Conservation (phyloP, 1,284 basidiomycete species). For the Cutaneotrichosporon daszewskae region DNA sequence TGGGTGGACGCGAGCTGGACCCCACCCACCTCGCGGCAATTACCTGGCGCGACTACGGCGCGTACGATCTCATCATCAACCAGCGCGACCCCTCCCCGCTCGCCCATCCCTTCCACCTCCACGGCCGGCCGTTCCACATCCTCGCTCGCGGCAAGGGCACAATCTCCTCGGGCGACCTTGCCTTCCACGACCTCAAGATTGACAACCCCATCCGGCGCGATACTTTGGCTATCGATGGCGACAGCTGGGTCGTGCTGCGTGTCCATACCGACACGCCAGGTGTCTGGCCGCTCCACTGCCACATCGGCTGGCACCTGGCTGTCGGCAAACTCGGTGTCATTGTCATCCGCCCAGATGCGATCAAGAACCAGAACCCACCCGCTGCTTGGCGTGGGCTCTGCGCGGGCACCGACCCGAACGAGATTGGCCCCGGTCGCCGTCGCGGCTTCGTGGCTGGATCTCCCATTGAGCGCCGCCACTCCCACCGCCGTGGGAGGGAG, state of each 20-base stretch:
- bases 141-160: conserved; percentile 39
- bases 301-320: conserved; percentile 29
- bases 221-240: conserved; percentile 35
- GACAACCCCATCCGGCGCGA: conserved; percentile 46
- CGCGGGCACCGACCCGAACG: conserved; percentile 3
- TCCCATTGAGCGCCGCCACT: too few species aligned
- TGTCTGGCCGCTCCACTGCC: conserved; percentile 27
- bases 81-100: conserved; percentile 30
- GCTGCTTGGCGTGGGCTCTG: conserved; percentile 17
- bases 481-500: too few species aligned
- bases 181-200: conserved; percentile 21
- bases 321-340: conserved; percentile 14
- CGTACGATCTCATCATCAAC: conserved; percentile 38
- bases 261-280: conserved; percentile 23
- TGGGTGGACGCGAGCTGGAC: conserved; percentile 20
- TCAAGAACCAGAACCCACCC: conserved; percentile 9
- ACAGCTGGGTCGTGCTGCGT: conserved; percentile 27
- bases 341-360: conserved; percentile 20
- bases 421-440: conserved; percentile 13
- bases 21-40: conserved; percentile 18
- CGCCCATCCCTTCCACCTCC: conserved; percentile 45
- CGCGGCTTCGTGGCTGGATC: too few species aligned
- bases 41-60: conserved; percentile 20
- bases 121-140: conserved; percentile 31
- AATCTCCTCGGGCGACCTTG: conserved; percentile 8